These are phyloP conservation scores for Trypethelium eluteriae DNA, from an alignment of 495 filamentous ascomycete genomes.

Conservation along the genomic window DNA sequence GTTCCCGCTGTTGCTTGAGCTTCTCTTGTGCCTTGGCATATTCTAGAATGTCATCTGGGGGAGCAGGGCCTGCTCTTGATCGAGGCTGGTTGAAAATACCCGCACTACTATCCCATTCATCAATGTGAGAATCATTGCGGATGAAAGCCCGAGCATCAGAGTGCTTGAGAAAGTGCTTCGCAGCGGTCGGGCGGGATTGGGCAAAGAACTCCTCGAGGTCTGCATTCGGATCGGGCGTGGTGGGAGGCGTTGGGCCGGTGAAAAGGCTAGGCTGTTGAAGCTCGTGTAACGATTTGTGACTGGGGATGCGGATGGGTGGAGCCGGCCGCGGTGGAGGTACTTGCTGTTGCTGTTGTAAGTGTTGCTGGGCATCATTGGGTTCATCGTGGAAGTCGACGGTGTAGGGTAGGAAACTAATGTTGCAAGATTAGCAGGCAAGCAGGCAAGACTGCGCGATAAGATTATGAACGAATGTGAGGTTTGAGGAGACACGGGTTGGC, in stretches of 20 bases:
- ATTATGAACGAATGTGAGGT: no score
- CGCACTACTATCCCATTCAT: conserved; percentile 59
- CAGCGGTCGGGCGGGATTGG: conserved; percentile 36
- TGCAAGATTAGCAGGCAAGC: background rate
- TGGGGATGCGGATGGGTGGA: conserved; percentile 19
- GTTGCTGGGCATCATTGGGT: conserved; percentile 30
- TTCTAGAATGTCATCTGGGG: conserved; percentile 64
- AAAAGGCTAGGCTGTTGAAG: conserved; percentile 16
- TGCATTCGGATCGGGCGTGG: conserved; percentile 56
- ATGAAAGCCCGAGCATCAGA: conserved; percentile 38
- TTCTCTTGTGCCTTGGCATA: conserved; percentile 47
- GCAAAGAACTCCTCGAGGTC: conserved; percentile 57
- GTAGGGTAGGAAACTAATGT: conserved; percentile 72
- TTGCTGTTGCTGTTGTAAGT: conserved; percentile 33
- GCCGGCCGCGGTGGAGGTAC: conserved; percentile 15
- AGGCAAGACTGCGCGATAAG: no score
- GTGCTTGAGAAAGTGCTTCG: conserved; percentile 38
- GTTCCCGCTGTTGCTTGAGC: conserved; percentile 18
- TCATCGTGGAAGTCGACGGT: conserved; percentile 66
- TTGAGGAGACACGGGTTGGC: no score
- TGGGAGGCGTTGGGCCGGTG: conserved; percentile 41
- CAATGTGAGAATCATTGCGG: conserved; percentile 53
- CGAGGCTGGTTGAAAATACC: conserved; percentile 62
- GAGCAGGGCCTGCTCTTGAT: conserved; percentile 57
- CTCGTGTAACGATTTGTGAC: conserved; percentile 13